A percentile compares a stretch with the other conserved stretches of the same genome.
These are phyloP conservation scores for Fusarium clavum DNA, from an alignment of 2,329 filamentous ascomycete species.

Conservation along the genomic window DNA sequence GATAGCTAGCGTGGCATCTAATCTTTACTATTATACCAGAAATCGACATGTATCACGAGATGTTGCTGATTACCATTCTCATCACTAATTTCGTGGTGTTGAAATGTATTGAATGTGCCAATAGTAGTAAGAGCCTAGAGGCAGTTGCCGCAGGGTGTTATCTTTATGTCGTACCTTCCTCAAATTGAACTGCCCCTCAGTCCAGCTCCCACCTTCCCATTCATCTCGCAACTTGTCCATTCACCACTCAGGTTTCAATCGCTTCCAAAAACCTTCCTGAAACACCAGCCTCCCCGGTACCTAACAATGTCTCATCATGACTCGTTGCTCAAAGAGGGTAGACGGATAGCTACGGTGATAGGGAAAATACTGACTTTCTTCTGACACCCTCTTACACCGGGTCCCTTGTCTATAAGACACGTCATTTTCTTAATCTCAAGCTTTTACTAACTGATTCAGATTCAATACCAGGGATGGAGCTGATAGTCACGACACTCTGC, in stretches of 20 bases:
- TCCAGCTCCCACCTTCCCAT: background rate
- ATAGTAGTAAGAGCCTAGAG: background rate
- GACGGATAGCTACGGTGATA: constrained; percentile 1
- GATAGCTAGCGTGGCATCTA: constrained; percentile 7
- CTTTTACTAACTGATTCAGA: constrained; percentile 36
- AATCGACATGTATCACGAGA: constrained; percentile 1
- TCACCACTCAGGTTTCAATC: constrained; percentile 21
- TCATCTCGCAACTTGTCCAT: background rate
- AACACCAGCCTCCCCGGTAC: constrained; percentile 29
- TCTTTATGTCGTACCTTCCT: background rate
- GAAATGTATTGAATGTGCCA: background rate
- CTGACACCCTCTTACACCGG: constrained; percentile 23
- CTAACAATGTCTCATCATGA: constrained; percentile 31
- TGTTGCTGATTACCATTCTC: background rate
- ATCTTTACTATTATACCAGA: background rate
- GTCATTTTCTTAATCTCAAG: constrained; percentile 37
- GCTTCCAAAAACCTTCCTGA: constrained; percentile 30
- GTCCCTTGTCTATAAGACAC: constrained; percentile 37
- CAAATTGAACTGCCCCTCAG: background rate
- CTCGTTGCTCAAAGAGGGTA: constrained; percentile 20
- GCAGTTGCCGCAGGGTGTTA: background rate
- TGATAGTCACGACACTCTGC: constrained; percentile 29
- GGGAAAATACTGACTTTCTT: constrained; percentile 1
- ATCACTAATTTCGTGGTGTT: background rate
- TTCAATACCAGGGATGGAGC: constrained; percentile 27